These are phyloP conservation scores for Vitis cinerea DNA, from an alignment of 164 flowering plant genomes.

Conservation along the genomic window DNA sequence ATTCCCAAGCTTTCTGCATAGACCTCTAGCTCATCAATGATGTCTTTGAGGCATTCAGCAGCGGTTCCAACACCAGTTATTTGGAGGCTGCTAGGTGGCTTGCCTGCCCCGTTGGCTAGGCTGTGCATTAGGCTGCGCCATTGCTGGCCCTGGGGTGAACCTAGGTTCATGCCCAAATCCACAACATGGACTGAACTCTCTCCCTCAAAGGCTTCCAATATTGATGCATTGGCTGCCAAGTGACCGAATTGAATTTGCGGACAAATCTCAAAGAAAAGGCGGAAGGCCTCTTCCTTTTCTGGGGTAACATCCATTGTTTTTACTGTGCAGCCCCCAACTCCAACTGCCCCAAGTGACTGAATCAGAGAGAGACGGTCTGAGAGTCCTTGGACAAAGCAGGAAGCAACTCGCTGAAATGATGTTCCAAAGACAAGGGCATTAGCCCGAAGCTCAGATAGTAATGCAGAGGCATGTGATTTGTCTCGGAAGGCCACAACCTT, in stretches of 20 bases:
- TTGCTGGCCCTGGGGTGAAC: conserved; percentile 50
- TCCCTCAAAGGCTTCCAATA: conserved; percentile 75
- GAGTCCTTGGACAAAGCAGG: conserved; percentile 67
- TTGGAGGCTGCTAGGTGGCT: conserved; percentile 35
- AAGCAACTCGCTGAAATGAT: conserved; percentile 65
- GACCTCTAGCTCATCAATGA: conserved; percentile 41
- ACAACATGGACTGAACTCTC: conserved; percentile 62
- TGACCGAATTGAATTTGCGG: conserved; percentile 63
- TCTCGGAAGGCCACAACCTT: conserved; percentile 74
- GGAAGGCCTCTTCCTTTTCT: conserved; percentile 50
- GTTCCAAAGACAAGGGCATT: conserved; percentile 63
- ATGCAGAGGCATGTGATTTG: conserved; percentile 46
- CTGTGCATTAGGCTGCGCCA: conserved; percentile 50
- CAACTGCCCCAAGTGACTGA: conserved; percentile 53
- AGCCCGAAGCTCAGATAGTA: conserved; percentile 49
- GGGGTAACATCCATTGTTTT: conserved; percentile 20
- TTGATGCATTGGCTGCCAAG: conserved; percentile 49
- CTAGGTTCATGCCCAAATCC: conserved; percentile 62
- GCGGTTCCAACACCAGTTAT: conserved; percentile 47
- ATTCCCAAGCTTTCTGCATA: conserved; percentile 40
- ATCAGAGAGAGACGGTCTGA: conserved; percentile 43
- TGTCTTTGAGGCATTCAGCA: conserved; percentile 21
- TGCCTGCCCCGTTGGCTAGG: conserved; percentile 45
- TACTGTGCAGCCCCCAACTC: conserved; percentile 23
- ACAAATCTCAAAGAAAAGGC: conserved; percentile 54